phyloP scores from a whole-genome alignment of 257 asterid species.

The Nicotiana benthamiana region DNA sequence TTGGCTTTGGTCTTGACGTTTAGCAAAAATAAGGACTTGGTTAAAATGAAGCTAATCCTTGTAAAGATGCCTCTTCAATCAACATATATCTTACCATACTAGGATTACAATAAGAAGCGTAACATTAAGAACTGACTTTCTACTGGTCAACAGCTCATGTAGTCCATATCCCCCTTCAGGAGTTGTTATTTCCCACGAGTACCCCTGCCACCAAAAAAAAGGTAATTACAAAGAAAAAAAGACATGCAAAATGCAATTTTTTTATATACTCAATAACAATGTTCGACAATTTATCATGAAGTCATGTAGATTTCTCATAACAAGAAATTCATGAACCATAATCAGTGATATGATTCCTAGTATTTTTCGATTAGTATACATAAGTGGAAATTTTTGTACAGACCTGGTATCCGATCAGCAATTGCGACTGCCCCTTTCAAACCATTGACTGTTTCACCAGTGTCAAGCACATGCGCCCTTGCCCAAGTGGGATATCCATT shows the following conservation, averaged over 20 bases:
- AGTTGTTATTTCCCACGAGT: slow-evolving; percentile 90
- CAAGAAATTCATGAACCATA: neutral
- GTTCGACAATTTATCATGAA: neutral
- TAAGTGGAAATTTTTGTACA: neutral
- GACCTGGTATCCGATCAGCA: slow-evolving; percentile 91
- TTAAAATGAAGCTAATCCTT: neutral
- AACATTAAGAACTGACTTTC: slow-evolving; percentile 73
- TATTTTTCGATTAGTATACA: neutral
- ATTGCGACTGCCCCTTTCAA: slow-evolving; percentile 84
- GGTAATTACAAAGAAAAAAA: neutral
- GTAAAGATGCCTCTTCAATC: neutral
- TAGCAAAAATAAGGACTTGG: neutral
- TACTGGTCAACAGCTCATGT: slow-evolving; percentile 55
- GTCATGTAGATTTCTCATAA: neutral
- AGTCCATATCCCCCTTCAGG: slow-evolving; percentile 95
- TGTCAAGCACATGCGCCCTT: slow-evolving; percentile 87
- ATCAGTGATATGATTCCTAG: neutral
- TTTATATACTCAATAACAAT: neutral
- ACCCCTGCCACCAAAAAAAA: slow-evolving; percentile 62
- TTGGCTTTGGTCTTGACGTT: neutral
- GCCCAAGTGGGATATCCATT: slow-evolving; percentile 99
- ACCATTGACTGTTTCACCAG: slow-evolving; percentile 91
- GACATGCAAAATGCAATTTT: neutral
- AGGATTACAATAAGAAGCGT: neutral
- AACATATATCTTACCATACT: neutral